Conservation (phyloP, 495 filamentous ascomycete genomes). For the Penicillium steckii region DNA sequence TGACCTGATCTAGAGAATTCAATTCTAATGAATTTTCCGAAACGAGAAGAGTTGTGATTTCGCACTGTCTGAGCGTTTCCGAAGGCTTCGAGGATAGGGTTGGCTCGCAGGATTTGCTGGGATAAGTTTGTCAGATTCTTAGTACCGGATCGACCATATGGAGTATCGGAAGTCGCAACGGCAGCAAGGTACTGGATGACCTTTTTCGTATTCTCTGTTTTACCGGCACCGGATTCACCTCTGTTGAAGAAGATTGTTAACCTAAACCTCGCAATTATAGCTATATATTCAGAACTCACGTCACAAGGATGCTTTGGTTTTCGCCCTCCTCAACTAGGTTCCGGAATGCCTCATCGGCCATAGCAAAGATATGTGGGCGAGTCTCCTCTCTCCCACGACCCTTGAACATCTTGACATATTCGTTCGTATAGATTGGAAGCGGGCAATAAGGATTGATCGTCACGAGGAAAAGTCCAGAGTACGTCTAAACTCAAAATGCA, state of each 20-base stretch:
- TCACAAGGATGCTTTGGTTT: constrained; percentile 97
- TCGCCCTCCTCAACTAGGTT: constrained; percentile 93
- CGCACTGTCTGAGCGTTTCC: constrained; percentile 97
- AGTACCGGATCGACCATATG: constrained; percentile 58
- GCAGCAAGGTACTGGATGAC: constrained; percentile 98
- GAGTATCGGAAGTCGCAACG: constrained; percentile 80
- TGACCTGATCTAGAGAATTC: constrained; percentile 89
- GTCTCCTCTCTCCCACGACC: constrained; percentile 87
- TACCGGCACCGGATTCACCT: constrained; percentile 96
- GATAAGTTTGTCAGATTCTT: constrained; percentile 85
- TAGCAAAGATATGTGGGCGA: constrained; percentile 95
- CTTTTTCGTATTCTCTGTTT: constrained; percentile 99
- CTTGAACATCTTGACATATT: constrained; percentile 96
- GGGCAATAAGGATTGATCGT: constrained; percentile 96
- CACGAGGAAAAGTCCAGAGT: constrained; percentile 95
- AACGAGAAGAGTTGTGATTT: constrained; percentile 98
- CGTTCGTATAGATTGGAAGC: constrained; percentile 92
- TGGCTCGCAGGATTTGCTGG: constrained; percentile 92
- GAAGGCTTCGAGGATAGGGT: constrained; percentile 97
- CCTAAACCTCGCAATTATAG: too few species aligned
- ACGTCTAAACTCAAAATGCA: constrained; percentile 56
- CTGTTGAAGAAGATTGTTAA: constrained; percentile 25
- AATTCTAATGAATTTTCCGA: constrained; percentile 98
- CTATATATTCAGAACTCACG: constrained; percentile 42
- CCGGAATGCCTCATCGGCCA: constrained; percentile 96